Evolutionary conservation across 257 asterid species (phyloP).

Genomic region (Euphrasia confusa): DNA sequence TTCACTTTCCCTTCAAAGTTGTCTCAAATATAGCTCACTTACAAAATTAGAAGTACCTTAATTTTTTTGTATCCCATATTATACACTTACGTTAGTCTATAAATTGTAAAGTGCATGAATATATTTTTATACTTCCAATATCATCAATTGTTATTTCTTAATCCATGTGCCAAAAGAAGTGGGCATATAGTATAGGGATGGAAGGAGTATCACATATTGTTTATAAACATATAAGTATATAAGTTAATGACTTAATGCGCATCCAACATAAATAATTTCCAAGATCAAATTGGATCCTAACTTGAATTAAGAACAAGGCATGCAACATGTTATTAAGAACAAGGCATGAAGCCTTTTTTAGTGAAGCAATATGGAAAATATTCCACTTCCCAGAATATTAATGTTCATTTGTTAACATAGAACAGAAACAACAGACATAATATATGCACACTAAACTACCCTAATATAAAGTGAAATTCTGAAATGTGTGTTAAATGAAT

Average conservation of each 20-base stretch:
- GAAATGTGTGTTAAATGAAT: constrained; percentile 9
- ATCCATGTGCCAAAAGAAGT: too few species aligned
- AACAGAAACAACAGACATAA: neutral
- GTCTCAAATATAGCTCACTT: too few species aligned
- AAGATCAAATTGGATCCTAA: neutral
- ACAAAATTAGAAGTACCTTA: too few species aligned
- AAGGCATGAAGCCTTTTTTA: neutral
- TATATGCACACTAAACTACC: neutral
- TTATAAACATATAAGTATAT: neutral
- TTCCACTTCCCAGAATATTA: neutral
- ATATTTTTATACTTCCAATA: neutral
- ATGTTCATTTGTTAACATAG: constrained; percentile 7
- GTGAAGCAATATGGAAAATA: neutral
- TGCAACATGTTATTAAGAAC: too few species aligned
- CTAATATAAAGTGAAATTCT: neutral
- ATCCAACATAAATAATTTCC: neutral
- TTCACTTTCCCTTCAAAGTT: too few species aligned
- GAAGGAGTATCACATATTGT: constrained; percentile 8
- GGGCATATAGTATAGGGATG: too few species aligned
- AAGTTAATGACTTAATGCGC: neutral
- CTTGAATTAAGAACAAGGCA: neutral
- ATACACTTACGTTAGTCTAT: too few species aligned
- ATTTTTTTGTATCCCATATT: too few species aligned
- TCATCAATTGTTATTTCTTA: too few species aligned
- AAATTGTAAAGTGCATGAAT: too few species aligned